Conservation (phyloP, 805 yeast genomes). For the Zygosaccharomyces bisporus region DNA sequence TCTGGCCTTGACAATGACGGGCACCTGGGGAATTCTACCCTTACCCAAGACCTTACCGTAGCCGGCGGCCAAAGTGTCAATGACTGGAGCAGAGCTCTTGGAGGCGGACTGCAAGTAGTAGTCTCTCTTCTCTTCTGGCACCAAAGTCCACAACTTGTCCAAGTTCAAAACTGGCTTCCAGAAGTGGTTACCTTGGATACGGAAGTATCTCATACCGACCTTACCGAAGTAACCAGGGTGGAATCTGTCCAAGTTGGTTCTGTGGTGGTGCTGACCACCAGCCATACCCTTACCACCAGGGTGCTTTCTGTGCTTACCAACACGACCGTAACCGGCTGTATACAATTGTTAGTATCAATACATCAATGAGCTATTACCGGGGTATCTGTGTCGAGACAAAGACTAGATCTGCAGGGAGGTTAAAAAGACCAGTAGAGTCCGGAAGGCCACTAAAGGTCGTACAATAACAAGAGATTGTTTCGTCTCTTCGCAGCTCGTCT, state of each 20-base stretch:
- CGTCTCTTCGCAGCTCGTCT: slow-evolving; percentile 2
- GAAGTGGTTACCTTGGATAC: slow-evolving; percentile 88
- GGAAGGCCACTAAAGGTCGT: neutral
- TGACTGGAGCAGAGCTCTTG: slow-evolving; percentile 93
- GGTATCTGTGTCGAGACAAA: slow-evolving; percentile 3
- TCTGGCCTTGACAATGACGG: slow-evolving; percentile 99
- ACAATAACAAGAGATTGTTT: neutral
- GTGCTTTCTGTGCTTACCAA: slow-evolving; percentile 99
- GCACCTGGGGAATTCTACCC: slow-evolving; percentile 97
- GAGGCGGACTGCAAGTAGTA: slow-evolving; percentile 82
- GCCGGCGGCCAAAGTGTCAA: slow-evolving; percentile 98
- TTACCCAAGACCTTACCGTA: slow-evolving; percentile 99
- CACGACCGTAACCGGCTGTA: slow-evolving; percentile 99
- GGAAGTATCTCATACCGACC: slow-evolving; percentile 99
- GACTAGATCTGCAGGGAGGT: slow-evolving; percentile 6
- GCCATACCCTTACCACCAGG: slow-evolving; percentile 99
- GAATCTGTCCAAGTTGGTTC: slow-evolving; percentile 99
- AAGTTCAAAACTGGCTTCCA: slow-evolving; percentile 98
- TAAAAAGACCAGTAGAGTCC: neutral
- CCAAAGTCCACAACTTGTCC: slow-evolving; percentile 97
- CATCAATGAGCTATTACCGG: neutral
- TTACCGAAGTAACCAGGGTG: slow-evolving; percentile 99
- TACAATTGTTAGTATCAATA: slow-evolving; percentile 9
- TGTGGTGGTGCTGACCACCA: slow-evolving; percentile 99
- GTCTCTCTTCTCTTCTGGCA: slow-evolving; percentile 91